A percentile compares a stretch with the other conserved stretches of the same genome.
phyloP scores from a whole-genome alignment of 306 rosid genomes.

The Rosa chinensis region DNA sequence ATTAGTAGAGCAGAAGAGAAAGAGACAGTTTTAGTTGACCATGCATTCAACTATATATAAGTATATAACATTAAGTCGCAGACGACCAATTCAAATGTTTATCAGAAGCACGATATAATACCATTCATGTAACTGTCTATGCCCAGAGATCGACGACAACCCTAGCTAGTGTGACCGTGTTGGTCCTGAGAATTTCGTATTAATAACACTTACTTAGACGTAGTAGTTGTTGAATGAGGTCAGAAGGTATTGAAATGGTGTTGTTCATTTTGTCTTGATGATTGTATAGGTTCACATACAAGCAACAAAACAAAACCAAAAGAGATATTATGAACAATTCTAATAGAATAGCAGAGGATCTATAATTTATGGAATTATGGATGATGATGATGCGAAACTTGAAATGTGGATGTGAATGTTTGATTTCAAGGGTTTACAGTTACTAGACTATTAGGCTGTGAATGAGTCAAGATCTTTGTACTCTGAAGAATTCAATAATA shows the following conservation, averaged over 20 bases:
- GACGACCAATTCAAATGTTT: conserved; percentile 1
- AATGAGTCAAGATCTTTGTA: neutral
- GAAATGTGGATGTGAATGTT: neutral
- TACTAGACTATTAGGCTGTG: neutral
- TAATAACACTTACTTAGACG: neutral
- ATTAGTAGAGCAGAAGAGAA: neutral
- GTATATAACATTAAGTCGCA: neutral
- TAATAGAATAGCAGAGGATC: neutral
- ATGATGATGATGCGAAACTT: neutral
- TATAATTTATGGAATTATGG: neutral
- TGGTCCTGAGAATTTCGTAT: neutral
- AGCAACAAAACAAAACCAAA: neutral
- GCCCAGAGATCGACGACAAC: neutral
- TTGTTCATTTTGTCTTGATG: neutral
- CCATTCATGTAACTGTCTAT: neutral
- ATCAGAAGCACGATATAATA: neutral
- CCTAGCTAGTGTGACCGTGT: neutral
- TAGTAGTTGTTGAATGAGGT: neutral
- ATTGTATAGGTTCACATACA: neutral
- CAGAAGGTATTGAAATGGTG: neutral
- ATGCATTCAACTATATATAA: neutral
- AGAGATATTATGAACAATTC: neutral
- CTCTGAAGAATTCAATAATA: neutral
- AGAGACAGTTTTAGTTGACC: neutral
- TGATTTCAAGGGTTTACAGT: neutral